Evolutionary conservation across 176 grass and related monocot species (phyloP), one percentile per base, ranked within the genome.

Genomic region (Neostapfia colusana): DNA sequence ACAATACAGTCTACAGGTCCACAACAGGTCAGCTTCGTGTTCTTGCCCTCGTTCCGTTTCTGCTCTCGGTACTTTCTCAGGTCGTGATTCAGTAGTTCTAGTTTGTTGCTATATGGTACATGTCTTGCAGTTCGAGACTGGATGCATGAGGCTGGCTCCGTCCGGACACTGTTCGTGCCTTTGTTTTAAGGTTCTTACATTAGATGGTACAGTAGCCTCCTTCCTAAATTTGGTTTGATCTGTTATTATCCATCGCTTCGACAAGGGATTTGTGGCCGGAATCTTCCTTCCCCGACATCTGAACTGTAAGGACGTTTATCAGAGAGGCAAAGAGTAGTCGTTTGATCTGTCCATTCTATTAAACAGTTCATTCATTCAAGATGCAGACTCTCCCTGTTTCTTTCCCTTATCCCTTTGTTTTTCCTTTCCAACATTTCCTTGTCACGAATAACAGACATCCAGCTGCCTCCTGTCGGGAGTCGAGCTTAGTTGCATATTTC

Each of bases 191-290:
- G 26, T 39, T 59, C 40, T 36, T 57, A 16, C 37, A 67, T 42
- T 70, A 26, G 18, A 72, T 79, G 75, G 48, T 39, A 46, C 15
- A 7, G 75, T 39, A 39, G 17, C 37, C 26, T 77, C 34, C 54
- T n/a, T n/a, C n/a, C n/a, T n/a, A n/a, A n/a, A n/a, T n/a, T n/a
- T n/a, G n/a, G n/a, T n/a, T n/a, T n/a, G n/a, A n/a, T n/a, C n/a
- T n/a, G n/a, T n/a, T n/a, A n/a, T n/a, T n/a, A n/a, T n/a, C n/a
- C n/a, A n/a, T n/a, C n/a, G n/a, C n/a, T n/a, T n/a, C n/a, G n/a
- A 46, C 10, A 5, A 2, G 8, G 25, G 39, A 55, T 80, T 15
- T 41, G 7, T 23, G 81, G 20, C 31, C 53, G 6, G 1, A 21
- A 35, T 69, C 12, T 18, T 43, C 4, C 2, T 36, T 7, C 43